A percentile compares a stretch with the other conserved stretches of the same genome.
Conservation (phyloP, 305 asterid genomes). For the Solanum aculeatissimum region DNA sequence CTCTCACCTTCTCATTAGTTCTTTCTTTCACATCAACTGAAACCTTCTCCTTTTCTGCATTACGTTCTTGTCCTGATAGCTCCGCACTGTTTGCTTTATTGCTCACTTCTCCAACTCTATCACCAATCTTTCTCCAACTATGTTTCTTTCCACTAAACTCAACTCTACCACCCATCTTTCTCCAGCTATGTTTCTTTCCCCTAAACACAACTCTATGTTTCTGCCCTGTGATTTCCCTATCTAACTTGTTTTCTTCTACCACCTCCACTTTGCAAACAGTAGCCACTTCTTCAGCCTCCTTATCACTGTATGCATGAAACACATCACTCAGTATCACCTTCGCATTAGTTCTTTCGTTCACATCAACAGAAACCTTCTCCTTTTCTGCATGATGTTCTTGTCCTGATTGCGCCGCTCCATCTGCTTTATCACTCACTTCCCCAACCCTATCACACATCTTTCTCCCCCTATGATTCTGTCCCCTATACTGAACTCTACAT, state of each 20-base stretch:
- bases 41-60: background rate
- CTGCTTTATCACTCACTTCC: background rate
- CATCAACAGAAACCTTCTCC: slow-evolving; percentile 1
- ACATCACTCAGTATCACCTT: slow-evolving; percentile 1
- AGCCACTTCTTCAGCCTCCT: slow-evolving; percentile 7
- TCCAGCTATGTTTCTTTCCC: background rate
- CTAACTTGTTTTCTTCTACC: background rate
- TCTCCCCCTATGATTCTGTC: background rate
- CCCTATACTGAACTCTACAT: background rate
- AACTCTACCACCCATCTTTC: slow-evolving; percentile 1
- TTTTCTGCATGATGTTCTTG: background rate
- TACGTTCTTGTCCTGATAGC: background rate
- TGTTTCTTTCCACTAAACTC: background rate
- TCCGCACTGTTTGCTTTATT: background rate
- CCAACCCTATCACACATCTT: background rate
- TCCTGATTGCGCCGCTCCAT: background rate
- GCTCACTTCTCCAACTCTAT: background rate
- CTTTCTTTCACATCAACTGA: slow-evolving; percentile 8
- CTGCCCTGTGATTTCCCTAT: background rate
- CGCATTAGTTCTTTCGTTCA: slow-evolving; percentile 3
- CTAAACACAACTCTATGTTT: background rate
- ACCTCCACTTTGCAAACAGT: background rate
- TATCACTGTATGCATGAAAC: background rate
- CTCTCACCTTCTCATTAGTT: slow-evolving; percentile 1
- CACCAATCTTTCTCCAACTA: background rate